Evolutionary conservation across 139 green algal genomes (phyloP).

Genomic region (Haematococcus sp.): DNA sequence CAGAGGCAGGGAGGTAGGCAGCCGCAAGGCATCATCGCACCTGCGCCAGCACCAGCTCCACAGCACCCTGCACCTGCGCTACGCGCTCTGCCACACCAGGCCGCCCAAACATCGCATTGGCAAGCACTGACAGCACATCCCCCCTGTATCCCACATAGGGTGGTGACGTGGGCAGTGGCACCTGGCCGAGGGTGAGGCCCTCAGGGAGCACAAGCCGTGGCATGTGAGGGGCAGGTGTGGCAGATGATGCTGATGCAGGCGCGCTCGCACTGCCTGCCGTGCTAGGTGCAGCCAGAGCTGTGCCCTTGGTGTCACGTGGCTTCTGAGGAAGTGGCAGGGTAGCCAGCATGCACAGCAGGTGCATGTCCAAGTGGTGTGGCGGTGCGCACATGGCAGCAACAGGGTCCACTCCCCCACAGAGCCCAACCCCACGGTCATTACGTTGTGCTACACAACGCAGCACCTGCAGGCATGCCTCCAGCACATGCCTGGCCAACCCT

Average conservation of each 20-base stretch:
- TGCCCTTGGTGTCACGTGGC: not conserved
- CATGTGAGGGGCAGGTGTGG: too few relatives aligned
- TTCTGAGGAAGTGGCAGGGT: conserved; percentile 14
- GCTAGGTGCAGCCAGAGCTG: not conserved
- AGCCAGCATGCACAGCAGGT: conserved; percentile 25
- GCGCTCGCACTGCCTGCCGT: not conserved
- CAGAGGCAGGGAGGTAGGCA: too few relatives aligned
- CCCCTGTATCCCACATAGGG: conserved; percentile 70
- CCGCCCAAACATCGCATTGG: conserved; percentile 47
- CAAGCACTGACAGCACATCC: conserved; percentile 71
- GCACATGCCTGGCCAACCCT: not conserved
- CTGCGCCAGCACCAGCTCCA: conserved; percentile 63
- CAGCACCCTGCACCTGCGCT: conserved; percentile 22
- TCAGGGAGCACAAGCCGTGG: too few relatives aligned
- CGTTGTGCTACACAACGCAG: conserved; percentile 10
- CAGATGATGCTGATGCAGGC: not conserved
- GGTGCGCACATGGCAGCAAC: not conserved
- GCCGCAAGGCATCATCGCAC: conserved; percentile 36
- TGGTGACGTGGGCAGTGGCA: not conserved
- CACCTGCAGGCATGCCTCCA: not conserved
- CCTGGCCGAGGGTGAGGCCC: not conserved
- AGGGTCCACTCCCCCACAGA: not conserved
- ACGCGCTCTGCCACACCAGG: conserved; percentile 44
- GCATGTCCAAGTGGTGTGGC: not conserved
- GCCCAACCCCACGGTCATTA: conserved; percentile 10